Base-by-base conservation (phyloP, 78 protist species). In the Dictyostelium discoideum region DNA sequence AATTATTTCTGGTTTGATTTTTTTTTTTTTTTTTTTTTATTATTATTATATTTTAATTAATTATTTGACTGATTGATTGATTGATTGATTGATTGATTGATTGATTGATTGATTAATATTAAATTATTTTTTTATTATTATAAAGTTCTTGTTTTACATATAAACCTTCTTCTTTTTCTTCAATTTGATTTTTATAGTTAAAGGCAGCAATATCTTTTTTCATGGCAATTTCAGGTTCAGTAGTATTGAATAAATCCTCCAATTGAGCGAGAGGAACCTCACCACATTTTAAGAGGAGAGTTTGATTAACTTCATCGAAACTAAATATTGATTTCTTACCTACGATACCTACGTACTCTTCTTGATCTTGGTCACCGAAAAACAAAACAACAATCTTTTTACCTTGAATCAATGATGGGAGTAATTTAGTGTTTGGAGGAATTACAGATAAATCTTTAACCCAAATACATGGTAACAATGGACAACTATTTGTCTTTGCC, bases 301-400 rank as follows among this genome's bases (percentile, higher is more conserved):
- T 90, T 69, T 90, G 89, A 46, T 80, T 90, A 11, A 82, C 95
- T 50, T 90, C 95, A 72, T 83, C 95, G 24, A 90, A 90, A 37
- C 65, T 32, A 37, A 90, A 83, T 7, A 82, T 26, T 8, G 95
- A 90, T 63, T 90, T 90, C 39, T 90, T 90, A 10, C 95, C 95
- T n/a, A 90, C 95, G 7, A 90, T 82, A 9, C 85, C 88, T 50
- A 90, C 83, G 42, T 60, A 60, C 3, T 88, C 93, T 40, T 80
- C 89, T 20, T 60, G 72, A 1, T 87, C 63, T 18, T 39, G 26
- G 37, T 44, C 29, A 50, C 88, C 88, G 76, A 90, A 90, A 39
- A 90, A 90, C n/a, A 87, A 72, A 6, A 90, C 95, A 7, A 90
- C 87, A 39, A 90, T 90, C 29, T 83, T 90, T 73, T 90, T 90